Base-by-base conservation (phyloP, 495 filamentous ascomycete genomes). In the Lasiosphaeriaceae sp. region DNA sequence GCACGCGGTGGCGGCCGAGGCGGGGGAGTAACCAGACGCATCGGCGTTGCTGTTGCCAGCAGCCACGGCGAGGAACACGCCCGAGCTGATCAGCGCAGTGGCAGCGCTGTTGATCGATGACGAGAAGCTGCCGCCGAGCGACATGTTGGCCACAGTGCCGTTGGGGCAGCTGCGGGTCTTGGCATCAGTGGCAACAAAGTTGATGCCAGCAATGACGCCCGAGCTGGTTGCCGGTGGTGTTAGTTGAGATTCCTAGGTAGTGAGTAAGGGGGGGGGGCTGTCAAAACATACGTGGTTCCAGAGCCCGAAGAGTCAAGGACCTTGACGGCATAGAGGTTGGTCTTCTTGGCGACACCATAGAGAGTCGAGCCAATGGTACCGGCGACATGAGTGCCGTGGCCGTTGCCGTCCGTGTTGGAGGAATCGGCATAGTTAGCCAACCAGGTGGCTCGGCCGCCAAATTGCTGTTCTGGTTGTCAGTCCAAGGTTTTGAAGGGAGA, bases 41-140 rank as follows among this genome's bases (percentile, higher is more conserved):
- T 83, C 68, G 26, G 50, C 59, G 62, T 71, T 74, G 56, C 72
- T 70, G 65, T 85, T 84, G 17, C 82, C 82, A 19, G 81, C 82
- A 29, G 82, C 82, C 17, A 83, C 80, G 51, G 74, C 78, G 22
- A 82, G 72, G 65, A 80, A 80, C 45, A 83, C 62, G 56, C 83
- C 83, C 21, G 74, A 67, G 35, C 63, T 63, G 55, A 80, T 70
- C 57, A 82, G 67, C 39, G 71, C 72, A 47, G 59, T 69, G 11
- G 82, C 80, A 17, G 82, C 81, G 43, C 47, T 67, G 75, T 84
- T 85, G 60, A 81, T 69, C 24, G 82, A 67, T 17, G 74, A 57
- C 21, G 84, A 86, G 67, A 64, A 71, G 49, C 65, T 59, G 55
- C 85, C 85, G 50, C 77, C 77, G 22, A 85, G 75, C 34, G 77